Evolutionary conservation across 495 filamentous ascomycete species (phyloP).

Genomic region (Penicillium lividum): DNA sequence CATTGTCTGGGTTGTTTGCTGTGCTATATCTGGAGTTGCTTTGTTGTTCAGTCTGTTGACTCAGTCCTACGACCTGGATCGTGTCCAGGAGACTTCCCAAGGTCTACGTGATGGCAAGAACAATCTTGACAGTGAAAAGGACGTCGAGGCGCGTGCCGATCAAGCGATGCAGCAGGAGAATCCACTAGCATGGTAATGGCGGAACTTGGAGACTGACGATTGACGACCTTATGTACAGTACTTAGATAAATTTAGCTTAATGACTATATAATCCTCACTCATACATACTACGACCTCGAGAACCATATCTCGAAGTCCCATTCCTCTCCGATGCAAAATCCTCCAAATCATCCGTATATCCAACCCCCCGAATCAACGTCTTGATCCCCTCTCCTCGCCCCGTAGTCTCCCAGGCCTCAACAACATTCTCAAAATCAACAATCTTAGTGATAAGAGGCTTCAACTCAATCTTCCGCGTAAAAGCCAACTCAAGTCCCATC

Average conservation of each 20-base stretch:
- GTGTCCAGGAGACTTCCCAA: constrained; percentile 40
- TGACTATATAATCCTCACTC: constrained; percentile 1
- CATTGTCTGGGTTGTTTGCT: constrained; percentile 58
- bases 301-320: constrained; percentile 15
- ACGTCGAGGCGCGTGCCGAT: constrained; percentile 17
- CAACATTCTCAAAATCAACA: constrained; percentile 70
- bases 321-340: background rate
- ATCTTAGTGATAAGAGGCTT: constrained; percentile 69
- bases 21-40: constrained; percentile 52
- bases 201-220: background rate
- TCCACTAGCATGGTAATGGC: constrained; percentile 23
- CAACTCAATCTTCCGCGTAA: constrained; percentile 63
- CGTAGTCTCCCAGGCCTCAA: constrained; percentile 76
- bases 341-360: constrained; percentile 3
- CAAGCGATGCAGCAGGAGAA: constrained; percentile 6
- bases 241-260: background rate
- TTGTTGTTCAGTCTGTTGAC: constrained; percentile 51
- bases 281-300: background rate
- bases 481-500: constrained; percentile 71
- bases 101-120: constrained; percentile 22
- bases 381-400: constrained; percentile 81
- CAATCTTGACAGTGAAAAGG: constrained; percentile 14
- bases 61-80: constrained; percentile 55
- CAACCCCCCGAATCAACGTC: constrained; percentile 69
- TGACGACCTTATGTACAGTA: background rate